These are phyloP conservation scores for Penicillium verrucosum DNA, from an alignment of 2,329 filamentous ascomycete genomes.

Conservation along the genomic window DNA sequence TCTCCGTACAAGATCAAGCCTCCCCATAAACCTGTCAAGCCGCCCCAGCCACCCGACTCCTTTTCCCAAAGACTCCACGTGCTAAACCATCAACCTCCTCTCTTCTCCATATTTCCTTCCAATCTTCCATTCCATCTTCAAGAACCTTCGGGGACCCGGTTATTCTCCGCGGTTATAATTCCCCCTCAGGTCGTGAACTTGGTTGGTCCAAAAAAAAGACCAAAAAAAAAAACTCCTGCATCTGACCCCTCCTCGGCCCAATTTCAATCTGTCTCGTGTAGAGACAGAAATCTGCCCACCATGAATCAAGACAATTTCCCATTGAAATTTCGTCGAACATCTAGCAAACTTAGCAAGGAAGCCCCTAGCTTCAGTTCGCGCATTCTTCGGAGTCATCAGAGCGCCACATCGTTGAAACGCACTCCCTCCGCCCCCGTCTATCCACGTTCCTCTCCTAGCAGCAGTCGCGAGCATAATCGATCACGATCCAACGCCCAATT, in stretches of 20 bases:
- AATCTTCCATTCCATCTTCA: background rate
- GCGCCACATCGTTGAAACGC: conserved; percentile 44
- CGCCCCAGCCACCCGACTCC: conserved; percentile 10
- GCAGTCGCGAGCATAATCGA: conserved; percentile 42
- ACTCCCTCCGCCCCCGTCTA: conserved; percentile 48
- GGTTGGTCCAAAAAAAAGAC: conserved; percentile 1
- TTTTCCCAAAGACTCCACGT: conserved; percentile 10
- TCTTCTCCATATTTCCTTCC: conserved; percentile 2
- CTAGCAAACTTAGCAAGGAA: conserved; percentile 46
- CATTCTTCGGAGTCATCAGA: conserved; percentile 44
- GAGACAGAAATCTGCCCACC: conserved; percentile 25
- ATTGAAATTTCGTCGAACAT: conserved; percentile 41
- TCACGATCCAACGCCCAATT: conserved; percentile 46
- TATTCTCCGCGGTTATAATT: conserved; percentile 5
- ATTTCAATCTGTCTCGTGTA: conserved; percentile 28
- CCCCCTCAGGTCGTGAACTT: background rate
- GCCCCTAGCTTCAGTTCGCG: conserved; percentile 42
- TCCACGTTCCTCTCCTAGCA: conserved; percentile 41
- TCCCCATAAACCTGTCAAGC: background rate
- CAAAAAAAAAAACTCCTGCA: conserved; percentile 10
- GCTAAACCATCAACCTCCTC: conserved; percentile 5
- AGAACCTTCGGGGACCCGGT: conserved; percentile 4
- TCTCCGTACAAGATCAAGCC: no score
- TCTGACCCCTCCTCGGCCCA: conserved; percentile 27
- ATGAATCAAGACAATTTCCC: conserved; percentile 39